These are phyloP conservation scores for Syncephalastrum contaminatum DNA, from an alignment of 371 early-diverging fungal genomes.

Conservation along the genomic window DNA sequence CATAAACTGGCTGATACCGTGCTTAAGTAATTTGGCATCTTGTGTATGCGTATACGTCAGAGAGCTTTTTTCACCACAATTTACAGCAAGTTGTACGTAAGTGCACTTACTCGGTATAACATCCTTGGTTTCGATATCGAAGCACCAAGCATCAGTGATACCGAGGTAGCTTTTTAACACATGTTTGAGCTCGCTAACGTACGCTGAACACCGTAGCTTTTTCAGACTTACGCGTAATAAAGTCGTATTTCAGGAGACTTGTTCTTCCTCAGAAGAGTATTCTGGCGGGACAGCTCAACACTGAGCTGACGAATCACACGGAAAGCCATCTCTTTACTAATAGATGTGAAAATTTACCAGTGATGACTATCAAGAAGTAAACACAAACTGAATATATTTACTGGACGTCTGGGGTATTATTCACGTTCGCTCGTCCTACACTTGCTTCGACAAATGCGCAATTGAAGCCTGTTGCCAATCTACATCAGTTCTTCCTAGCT, in stretches of 20 bases:
- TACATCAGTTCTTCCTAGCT: neutral
- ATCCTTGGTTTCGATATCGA: conserved; percentile 15
- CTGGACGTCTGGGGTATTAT: neutral
- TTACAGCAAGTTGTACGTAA: no score
- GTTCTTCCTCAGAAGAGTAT: conserved; percentile 6
- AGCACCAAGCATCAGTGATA: conserved; percentile 12
- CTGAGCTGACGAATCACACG: conserved; percentile 8
- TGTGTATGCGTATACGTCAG: neutral
- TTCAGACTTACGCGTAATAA: conserved; percentile 12
- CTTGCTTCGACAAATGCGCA: neutral
- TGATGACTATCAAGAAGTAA: neutral
- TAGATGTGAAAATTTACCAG: no score
- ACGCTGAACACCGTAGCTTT: neutral
- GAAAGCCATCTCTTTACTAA: conserved; percentile 10
- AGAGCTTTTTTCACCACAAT: neutral
- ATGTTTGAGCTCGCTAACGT: neutral
- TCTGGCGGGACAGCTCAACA: conserved; percentile 5
- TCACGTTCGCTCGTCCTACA: neutral
- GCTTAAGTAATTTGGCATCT: conserved; percentile 7
- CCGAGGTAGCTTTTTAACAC: conserved; percentile 7
- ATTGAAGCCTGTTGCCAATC: neutral
- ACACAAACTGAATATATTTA: neutral
- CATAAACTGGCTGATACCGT: conserved; percentile 8
- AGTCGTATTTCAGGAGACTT: conserved; percentile 6
- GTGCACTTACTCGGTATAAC: no score